These are phyloP conservation scores for Themeda triandra DNA, from an alignment of 176 grass and related monocot species.

Conservation along the genomic window DNA sequence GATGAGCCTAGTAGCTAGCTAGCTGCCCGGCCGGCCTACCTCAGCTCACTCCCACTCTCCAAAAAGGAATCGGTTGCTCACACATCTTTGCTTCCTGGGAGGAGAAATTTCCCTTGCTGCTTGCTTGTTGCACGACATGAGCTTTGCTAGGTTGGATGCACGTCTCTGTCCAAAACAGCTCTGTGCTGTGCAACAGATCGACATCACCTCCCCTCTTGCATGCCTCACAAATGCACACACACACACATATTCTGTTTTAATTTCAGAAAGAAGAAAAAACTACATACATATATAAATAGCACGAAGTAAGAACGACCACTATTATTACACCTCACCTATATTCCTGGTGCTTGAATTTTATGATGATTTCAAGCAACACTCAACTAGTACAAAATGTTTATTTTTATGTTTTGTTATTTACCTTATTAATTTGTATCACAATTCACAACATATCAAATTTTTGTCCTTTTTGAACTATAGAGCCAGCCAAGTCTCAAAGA, in stretches of 20 bases:
- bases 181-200: not conserved
- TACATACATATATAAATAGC: not conserved
- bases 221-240: not conserved
- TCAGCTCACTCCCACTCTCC: not conserved
- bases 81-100: slow-evolving; percentile 35
- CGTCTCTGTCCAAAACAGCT: slow-evolving; percentile 13
- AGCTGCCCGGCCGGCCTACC: not conserved
- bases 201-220: not conserved
- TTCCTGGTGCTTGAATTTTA: no score
- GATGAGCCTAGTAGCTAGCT: not conserved
- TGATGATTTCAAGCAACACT: no score
- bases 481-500: not conserved
- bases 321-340: no score
- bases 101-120: slow-evolving; percentile 21
- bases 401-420: no score
- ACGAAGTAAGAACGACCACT: no score
- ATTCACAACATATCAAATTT: no score
- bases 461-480: no score
- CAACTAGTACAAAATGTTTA: no score
- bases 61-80: slow-evolving; percentile 28
- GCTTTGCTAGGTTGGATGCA: slow-evolving; percentile 2
- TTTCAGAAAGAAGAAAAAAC: no score
- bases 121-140: not conserved
- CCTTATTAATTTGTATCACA: no score
- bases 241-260: no score